These are phyloP conservation scores for Mortierella hygrophila DNA, from an alignment of 192 early-diverging fungal species.

Conservation along the genomic window DNA sequence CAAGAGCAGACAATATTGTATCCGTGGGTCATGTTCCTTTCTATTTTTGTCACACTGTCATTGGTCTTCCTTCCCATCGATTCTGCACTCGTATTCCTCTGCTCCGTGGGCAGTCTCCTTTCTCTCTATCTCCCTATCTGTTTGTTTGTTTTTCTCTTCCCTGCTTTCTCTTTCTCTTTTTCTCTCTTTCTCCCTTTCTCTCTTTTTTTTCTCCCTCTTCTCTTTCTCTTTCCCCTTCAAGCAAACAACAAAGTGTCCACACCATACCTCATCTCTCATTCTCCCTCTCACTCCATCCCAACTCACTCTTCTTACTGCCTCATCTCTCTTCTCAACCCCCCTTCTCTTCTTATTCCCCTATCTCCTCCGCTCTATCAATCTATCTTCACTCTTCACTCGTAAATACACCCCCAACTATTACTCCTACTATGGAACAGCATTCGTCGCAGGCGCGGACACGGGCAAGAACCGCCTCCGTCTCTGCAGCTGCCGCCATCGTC, in stretches of 20 bases:
- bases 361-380: neutral
- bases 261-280: neutral
- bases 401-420: neutral
- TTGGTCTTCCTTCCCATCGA: neutral
- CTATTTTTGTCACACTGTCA: constrained; percentile 1
- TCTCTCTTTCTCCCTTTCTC: constrained; percentile 1
- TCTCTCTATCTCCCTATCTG: neutral
- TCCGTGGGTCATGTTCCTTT: neutral
- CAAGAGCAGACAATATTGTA: neutral
- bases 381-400: neutral
- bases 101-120: neutral
- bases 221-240: neutral
- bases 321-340: neutral
- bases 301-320: neutral
- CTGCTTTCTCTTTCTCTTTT: constrained; percentile 3
- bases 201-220: neutral
- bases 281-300: constrained; percentile 11
- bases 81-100: neutral
- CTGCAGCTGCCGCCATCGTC: constrained; percentile 28
- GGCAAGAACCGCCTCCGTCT: constrained; percentile 26
- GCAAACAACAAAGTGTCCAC: constrained; percentile 10
- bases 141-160: neutral
- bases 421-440: neutral
- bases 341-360: neutral
- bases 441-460: constrained; percentile 10